These are phyloP conservation scores for Skeletonema potamos DNA, from an alignment of 108 stramenopile species.

Conservation along the genomic window DNA sequence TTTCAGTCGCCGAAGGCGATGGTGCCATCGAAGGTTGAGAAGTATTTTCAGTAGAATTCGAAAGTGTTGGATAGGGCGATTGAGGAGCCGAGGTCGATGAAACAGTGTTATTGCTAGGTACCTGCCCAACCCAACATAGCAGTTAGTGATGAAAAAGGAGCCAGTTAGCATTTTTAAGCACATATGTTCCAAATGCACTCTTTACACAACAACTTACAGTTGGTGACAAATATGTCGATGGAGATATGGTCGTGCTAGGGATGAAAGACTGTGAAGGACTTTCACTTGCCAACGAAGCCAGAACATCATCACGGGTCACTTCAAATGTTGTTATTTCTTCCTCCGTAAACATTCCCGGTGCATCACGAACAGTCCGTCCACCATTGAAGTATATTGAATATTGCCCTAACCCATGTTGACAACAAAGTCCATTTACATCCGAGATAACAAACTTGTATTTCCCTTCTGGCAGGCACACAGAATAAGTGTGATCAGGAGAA, in stretches of 20 bases:
- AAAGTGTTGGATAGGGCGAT: no score
- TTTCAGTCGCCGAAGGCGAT: no score
- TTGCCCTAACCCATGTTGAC: slow-evolving; percentile 6
- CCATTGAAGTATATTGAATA: slow-evolving; percentile 10
- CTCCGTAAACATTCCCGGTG: neutral
- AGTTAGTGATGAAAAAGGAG: neutral
- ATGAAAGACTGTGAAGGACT: neutral
- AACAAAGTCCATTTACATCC: slow-evolving; percentile 17
- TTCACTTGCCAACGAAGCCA: neutral
- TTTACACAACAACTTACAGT: neutral
- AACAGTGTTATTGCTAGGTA: no score
- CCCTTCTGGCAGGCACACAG: slow-evolving; percentile 4
- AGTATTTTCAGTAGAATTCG: no score
- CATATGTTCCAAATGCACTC: neutral
- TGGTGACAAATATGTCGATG: neutral
- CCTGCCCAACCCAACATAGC: no score
- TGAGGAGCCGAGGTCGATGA: no score
- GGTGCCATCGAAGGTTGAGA: no score
- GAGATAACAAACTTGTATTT: slow-evolving; percentile 14
- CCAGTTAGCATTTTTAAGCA: neutral
- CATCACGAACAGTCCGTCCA: neutral
- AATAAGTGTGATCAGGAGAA: neutral
- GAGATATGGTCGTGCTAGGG: neutral
- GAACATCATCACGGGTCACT: neutral
- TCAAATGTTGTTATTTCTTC: neutral